Base-by-base conservation (phyloP, 1,139 yeast genomes). In the Hemisphaericaspora xylanilytica region DNA sequence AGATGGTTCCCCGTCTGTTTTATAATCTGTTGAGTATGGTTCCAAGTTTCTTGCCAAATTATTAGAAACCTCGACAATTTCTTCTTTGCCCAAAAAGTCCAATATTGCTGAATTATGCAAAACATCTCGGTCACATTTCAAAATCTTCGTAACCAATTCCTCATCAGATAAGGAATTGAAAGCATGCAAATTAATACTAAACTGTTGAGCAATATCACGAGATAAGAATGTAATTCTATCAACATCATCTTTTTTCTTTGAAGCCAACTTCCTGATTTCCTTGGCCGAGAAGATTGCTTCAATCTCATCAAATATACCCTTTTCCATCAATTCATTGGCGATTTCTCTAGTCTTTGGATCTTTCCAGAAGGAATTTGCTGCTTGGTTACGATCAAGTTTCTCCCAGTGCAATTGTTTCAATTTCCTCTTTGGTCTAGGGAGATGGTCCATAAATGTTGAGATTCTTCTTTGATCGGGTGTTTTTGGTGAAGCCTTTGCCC, bases 371-470 rank as follows among this genome's bases (percentile, higher is more conserved):
- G 92, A 81, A 43, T 78, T 75, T 27, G 72, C 75, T 2, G 83
- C 72, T 24, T 57, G 57, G 11, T 38, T 37, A 29, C 63, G 59
- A 27, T 85, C 92, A 41, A 85, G 68, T 53, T 84, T 85, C 49
- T 85, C 94, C 94, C 94, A 85, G 53, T 85, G 95, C 48, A 85
- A 67, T 58, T 85, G 95, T 56, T 85, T 85, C 61, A 85, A 68
- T 69, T 81, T 84, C 63, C 75, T 80, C 66, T 82, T 82, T 17
- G 95, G 90, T 51, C 90, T 73, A 34, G 90, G 90, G 49, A 76
- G 75, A 38, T 68, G 68, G 37, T 79, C 86, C 50, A 78, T 78
- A 36, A 80, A 70, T 24, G 61, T 53, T 4, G 65, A 55, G 5
- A 63, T 55, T 7, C 56, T 49, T n/a, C 53, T 47, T 2, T 48